phyloP scores from a whole-genome alignment of 2,329 filamentous ascomycete species.

The Hymenoscyphus fructigenus region DNA sequence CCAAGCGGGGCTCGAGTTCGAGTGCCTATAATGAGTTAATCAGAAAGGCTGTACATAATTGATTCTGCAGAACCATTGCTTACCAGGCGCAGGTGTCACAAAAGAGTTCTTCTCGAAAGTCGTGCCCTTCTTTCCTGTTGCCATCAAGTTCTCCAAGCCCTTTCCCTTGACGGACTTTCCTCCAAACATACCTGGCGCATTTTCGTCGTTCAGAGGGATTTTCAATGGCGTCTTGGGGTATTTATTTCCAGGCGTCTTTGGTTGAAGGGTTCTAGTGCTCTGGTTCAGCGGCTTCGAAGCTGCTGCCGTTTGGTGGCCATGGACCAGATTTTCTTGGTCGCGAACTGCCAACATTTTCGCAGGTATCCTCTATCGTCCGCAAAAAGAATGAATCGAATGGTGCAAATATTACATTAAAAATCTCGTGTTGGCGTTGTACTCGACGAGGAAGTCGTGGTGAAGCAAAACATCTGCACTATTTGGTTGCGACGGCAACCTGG shows the following conservation, averaged over 20 bases:
- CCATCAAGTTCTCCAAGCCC: slow-evolving; percentile 56
- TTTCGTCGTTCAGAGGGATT: slow-evolving; percentile 80
- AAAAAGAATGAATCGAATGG: slow-evolving; percentile 11
- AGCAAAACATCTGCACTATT: not conserved
- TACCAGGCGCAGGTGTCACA: slow-evolving; percentile 75
- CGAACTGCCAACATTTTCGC: slow-evolving; percentile 70
- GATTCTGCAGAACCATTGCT: slow-evolving; percentile 27
- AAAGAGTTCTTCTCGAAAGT: slow-evolving; percentile 62
- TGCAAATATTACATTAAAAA: slow-evolving; percentile 13
- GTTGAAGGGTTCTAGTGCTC: slow-evolving; percentile 56
- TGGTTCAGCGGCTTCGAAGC: slow-evolving; percentile 73
- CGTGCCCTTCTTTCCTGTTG: slow-evolving; percentile 50
- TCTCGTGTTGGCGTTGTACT: slow-evolving; percentile 1
- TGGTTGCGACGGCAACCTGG: slow-evolving; percentile 11
- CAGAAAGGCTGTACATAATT: slow-evolving; percentile 12
- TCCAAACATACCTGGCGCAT: slow-evolving; percentile 59
- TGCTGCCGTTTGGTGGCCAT: slow-evolving; percentile 69
- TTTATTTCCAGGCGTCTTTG: slow-evolving; percentile 77
- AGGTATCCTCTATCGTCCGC: slow-evolving; percentile 16
- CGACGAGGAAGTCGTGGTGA: not conserved
- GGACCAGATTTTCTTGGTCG: slow-evolving; percentile 86
- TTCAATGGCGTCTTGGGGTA: slow-evolving; percentile 82
- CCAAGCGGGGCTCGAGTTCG: slow-evolving; percentile 79
- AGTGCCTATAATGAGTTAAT: slow-evolving; percentile 36
- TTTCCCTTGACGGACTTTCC: slow-evolving; percentile 59